phyloP scores from a whole-genome alignment of 352 stramenopile genomes.

The Pythium dissimile region DNA sequence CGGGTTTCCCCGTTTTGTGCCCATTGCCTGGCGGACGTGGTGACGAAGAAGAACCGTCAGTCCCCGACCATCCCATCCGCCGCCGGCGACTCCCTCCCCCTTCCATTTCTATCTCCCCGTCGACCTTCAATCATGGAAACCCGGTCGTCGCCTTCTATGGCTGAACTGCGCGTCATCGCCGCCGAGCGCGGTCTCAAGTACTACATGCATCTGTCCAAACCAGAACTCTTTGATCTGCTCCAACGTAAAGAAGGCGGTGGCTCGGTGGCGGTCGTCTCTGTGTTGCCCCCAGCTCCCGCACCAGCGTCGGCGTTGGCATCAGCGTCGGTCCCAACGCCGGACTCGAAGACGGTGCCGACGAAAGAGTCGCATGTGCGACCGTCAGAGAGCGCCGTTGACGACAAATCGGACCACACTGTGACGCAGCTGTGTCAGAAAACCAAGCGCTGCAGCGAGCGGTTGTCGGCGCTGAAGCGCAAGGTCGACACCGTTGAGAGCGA shows the following conservation, averaged over 20 bases:
- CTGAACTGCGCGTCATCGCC: slow-evolving; percentile 62
- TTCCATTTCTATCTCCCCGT: not conserved
- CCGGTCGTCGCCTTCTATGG: slow-evolving; percentile 77
- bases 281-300: not conserved
- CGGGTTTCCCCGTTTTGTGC: slow-evolving; percentile 27
- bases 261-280: slow-evolving; percentile 2
- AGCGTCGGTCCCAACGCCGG: not conserved
- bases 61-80: slow-evolving; percentile 12
- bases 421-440: slow-evolving; percentile 13
- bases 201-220: slow-evolving; percentile 79
- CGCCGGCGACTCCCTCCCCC: slow-evolving; percentile 2
- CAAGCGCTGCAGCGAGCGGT: slow-evolving; percentile 52
- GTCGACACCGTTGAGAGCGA: slow-evolving; percentile 21
- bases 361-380: slow-evolving; percentile 12
- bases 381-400: not conserved
- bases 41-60: slow-evolving; percentile 16
- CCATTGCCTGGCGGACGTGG: slow-evolving; percentile 20
- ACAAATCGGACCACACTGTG: not conserved
- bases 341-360: not conserved
- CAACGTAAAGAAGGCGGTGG: slow-evolving; percentile 73
- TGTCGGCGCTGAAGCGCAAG: slow-evolving; percentile 63
- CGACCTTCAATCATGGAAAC: slow-evolving; percentile 71
- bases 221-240: slow-evolving; percentile 70
- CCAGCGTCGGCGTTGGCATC: not conserved
- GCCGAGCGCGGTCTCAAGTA: slow-evolving; percentile 80